Evolutionary conservation across 345 rosid species (phyloP), one percentile per base, ranked within the genome.

Genomic region (Acer yangbiense): DNA sequence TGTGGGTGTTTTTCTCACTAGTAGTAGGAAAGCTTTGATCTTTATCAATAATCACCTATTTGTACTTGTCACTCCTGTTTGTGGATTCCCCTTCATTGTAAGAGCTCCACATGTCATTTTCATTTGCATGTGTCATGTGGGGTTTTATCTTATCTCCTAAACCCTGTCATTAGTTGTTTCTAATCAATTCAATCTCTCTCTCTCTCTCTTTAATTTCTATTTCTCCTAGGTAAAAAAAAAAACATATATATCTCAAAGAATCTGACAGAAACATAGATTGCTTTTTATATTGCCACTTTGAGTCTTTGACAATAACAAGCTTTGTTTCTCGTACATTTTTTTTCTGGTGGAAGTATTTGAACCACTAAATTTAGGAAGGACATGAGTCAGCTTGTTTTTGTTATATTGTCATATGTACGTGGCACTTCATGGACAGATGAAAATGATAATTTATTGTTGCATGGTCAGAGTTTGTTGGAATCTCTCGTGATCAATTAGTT

Each of bases 11-110:
- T 52, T 29, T 64, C 2, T n/a, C 32, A 58, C 23, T 58, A 58
- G 73, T 0, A 29, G 8, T 25, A 23, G 44, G 23, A 77, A 32
- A 74, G 29, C 44, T 57, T 64, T 78, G 79, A 79, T 17, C 74
- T 57, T 77, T 65, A 50, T 74, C 25, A 23, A 23, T 23, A 23
- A 23, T 23, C 71, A 73, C 65, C 35, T 13, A 50, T 46, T 10
- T 60, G 84, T 81, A 73, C 72, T 44, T 21, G 62, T 39, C 69
- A 54, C 66, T 69, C 74, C 64, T 63, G 58, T 71, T 78, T 64
- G 32, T 62, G 71, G 72, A 52, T 73, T 81, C 65, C 69, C 76
- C 76, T 20, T 21, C 76, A 72, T 29, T 21, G 35, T n/a, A 50
- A 41, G 25, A 73, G 73, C 74, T 79, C 64, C 77, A 32, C 58